phyloP scores from a whole-genome alignment of 352 stramenopile species.

The Pilasporangium apinafurcum region DNA sequence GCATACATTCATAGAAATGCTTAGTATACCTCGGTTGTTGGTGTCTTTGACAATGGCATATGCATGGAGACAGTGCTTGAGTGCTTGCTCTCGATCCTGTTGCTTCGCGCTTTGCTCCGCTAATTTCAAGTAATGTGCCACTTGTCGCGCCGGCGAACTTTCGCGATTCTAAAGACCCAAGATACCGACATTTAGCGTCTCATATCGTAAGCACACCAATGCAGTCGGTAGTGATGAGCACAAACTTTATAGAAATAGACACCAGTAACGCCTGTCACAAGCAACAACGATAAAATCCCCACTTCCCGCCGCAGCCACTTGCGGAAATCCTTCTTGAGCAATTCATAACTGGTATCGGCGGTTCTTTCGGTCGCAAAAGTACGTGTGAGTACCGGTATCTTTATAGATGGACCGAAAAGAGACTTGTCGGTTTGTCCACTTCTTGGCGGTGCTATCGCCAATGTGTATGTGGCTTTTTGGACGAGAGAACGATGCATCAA shows the following conservation, averaged over 20 bases:
- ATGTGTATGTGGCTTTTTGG: too few relatives aligned
- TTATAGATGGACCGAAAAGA: too few relatives aligned
- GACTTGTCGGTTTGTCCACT: too few relatives aligned
- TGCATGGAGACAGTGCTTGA: slow-evolving; percentile 60
- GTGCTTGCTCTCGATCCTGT: slow-evolving; percentile 41
- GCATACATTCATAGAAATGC: background rate
- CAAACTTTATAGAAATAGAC: slow-evolving; percentile 65
- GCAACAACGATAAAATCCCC: slow-evolving; percentile 32
- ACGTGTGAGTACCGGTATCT: too few relatives aligned
- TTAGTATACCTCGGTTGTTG: slow-evolving; percentile 48
- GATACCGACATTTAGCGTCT: slow-evolving; percentile 1
- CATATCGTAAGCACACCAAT: background rate
- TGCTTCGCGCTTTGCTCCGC: slow-evolving; percentile 36
- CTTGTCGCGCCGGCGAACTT: slow-evolving; percentile 40
- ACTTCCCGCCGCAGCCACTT: slow-evolving; percentile 52
- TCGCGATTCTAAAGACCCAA: slow-evolving; percentile 45
- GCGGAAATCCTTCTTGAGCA: slow-evolving; percentile 58
- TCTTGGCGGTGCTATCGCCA: too few relatives aligned
- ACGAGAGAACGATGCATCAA: too few relatives aligned
- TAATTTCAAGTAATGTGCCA: slow-evolving; percentile 38
- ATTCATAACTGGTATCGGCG: slow-evolving; percentile 17
- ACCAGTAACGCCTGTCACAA: slow-evolving; percentile 34
- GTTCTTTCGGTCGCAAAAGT: slow-evolving; percentile 2
- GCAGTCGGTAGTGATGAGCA: background rate
- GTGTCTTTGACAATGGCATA: slow-evolving; percentile 60